phyloP scores from a whole-genome alignment of 2,329 filamentous ascomycete species.

The Colletotrichum cordylinicola region DNA sequence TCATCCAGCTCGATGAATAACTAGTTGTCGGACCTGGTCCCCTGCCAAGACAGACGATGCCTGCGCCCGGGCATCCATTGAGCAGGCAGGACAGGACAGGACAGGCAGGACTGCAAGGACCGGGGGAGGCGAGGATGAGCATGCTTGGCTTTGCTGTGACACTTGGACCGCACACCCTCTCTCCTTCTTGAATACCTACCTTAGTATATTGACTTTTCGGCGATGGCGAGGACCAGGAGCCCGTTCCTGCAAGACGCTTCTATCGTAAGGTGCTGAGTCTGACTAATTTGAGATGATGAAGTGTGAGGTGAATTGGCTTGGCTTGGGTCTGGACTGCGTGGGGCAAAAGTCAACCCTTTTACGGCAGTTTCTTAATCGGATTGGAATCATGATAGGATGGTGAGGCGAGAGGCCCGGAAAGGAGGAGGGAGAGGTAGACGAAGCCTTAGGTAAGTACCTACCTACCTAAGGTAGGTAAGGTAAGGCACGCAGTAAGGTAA shows the following conservation, averaged over 20 bases:
- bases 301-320: neutral
- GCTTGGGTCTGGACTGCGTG: neutral
- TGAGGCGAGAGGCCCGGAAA: neutral
- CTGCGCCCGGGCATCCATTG: neutral
- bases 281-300: neutral
- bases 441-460: too few species aligned
- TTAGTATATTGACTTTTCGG: neutral
- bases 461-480: too few species aligned
- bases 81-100: neutral
- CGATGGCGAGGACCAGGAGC: neutral
- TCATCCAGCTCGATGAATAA: neutral
- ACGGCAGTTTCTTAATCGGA: too few species aligned
- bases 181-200: neutral
- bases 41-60: slow-evolving; percentile 7
- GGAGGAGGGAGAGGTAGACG: too few species aligned
- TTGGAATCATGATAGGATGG: neutral
- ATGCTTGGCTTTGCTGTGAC: neutral
- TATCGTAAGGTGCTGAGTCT: neutral
- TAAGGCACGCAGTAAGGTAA: too few species aligned
- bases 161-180: neutral
- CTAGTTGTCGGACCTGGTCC: neutral
- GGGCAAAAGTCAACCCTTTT: neutral
- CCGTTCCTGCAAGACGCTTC: neutral
- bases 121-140: neutral
- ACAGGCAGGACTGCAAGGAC: neutral